Percentiles rank a stretch among this genome's conserved stretches.
Conservation (phyloP, 2,329 filamentous ascomycete genomes). For the Orbilia blumenaviensis region DNA sequence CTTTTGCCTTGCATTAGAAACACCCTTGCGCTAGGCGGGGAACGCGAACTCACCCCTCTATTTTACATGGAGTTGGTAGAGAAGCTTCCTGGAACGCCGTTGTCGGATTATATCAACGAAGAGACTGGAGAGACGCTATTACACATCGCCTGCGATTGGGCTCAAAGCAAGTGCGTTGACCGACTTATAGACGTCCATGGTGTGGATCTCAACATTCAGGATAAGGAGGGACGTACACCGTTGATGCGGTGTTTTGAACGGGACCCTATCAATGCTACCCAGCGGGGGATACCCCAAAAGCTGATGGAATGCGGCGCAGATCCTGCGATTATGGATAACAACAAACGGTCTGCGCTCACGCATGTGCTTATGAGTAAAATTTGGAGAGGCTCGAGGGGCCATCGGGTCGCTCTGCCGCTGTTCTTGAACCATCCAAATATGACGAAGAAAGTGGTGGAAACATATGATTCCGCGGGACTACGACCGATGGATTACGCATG, state of each 20-base stretch:
- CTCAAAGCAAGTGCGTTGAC: background rate
- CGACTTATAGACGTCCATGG: background rate
- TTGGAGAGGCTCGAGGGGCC: background rate
- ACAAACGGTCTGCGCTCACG: background rate
- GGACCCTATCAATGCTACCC: background rate
- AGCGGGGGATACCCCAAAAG: background rate
- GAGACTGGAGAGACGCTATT: conserved; percentile 15
- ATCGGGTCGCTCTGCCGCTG: background rate
- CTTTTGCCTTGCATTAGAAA: background rate
- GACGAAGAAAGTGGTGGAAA: background rate
- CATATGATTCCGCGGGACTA: conserved; percentile 9
- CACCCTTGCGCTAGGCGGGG: background rate
- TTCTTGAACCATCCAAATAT: background rate
- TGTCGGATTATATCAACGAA: background rate
- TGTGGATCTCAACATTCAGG: conserved; percentile 13
- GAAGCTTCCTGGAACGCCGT: background rate
- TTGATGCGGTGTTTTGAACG: conserved; percentile 27
- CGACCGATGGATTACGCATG: conserved; percentile 31
- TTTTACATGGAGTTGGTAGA: conserved; percentile 10
- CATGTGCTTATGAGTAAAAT: background rate
- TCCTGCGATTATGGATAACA: background rate
- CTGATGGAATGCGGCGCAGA: conserved; percentile 6
- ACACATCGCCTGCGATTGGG: conserved; percentile 18
- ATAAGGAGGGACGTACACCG: conserved; percentile 22
- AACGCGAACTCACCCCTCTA: background rate